Base-by-base conservation (phyloP, 495 filamentous ascomycete genomes). In the Penicillium silybi region DNA sequence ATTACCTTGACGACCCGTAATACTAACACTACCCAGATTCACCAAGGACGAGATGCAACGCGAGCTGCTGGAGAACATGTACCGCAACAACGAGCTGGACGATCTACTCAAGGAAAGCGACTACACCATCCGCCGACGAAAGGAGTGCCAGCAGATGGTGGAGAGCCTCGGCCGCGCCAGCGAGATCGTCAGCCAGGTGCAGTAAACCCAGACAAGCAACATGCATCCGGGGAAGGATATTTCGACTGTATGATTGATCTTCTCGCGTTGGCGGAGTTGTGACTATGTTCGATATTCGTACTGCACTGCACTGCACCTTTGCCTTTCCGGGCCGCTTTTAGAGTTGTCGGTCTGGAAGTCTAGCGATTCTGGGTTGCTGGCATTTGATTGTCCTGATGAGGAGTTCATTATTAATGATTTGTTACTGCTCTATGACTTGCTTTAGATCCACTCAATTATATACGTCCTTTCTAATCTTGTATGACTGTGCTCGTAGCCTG, bases 61-160 rank as follows among this genome's bases (percentile, higher is more conserved):
- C 52, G 95, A 99, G 74, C 83, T 99, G 5, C 77, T 99, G n/a
- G 92, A 97, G 78, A 87, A 92, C 64, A 93, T 99, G 87, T 99
- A 97, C 77, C 85, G 89, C 63, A 85, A 82, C 46, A 83, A 82
- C 66, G 90, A 95, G 57, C 78, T 97, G 5, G 95, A 99, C 54
- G 90, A 92, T 40, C 80, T 99, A 48, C 84, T 99, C 50, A 97
- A 95, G 79, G 95, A 99, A 73, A 93, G 88, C 68, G 95, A 99
- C 62, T 96, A 96, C 81, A 99, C 95, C 6, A 75, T 92, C 60
- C 83, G 95, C 53, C 80, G 95, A 68, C 83, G 95, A 65, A 97
- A 99, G 78, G 95, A 99, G 72, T 99, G 95, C 76, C 88, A 92
- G 70, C 90, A 96, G 71, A 97, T 97, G 95, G 93, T 99, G 17